A percentile compares a stretch with the other conserved stretches of the same genome.
phyloP scores from a whole-genome alignment of 495 filamentous ascomycete species.

The Xylaria flabelliformis region DNA sequence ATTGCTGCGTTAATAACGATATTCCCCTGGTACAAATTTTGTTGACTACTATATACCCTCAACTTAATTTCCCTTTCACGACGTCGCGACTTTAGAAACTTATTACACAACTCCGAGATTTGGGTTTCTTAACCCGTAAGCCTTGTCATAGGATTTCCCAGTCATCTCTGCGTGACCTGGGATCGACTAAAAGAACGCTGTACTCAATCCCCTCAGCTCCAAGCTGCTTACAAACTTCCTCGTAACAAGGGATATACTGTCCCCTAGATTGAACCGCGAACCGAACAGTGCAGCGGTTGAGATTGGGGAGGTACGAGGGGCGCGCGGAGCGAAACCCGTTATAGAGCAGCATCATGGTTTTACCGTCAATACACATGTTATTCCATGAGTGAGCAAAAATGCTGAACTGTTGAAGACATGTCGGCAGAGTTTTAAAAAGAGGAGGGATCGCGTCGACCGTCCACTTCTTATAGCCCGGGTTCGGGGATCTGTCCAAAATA shows the following conservation, averaged over 20 bases:
- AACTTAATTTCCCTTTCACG: background rate
- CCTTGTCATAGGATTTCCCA: constrained; percentile 1
- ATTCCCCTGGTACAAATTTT: background rate
- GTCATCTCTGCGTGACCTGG: background rate
- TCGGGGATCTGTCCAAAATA: background rate
- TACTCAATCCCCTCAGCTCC: background rate
- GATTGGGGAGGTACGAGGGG: background rate
- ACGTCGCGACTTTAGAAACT: background rate
- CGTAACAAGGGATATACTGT: constrained; percentile 1
- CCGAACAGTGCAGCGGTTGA: background rate
- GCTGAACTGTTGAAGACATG: background rate
- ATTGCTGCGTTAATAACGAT: background rate
- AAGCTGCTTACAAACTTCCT: background rate
- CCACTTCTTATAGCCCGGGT: background rate
- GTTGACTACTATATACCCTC: background rate
- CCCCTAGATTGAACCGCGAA: background rate
- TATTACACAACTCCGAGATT: background rate
- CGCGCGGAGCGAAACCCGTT: background rate
- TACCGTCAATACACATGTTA: background rate
- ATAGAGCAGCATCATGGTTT: background rate
- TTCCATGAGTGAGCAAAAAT: constrained; percentile 7
- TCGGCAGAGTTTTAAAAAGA: background rate
- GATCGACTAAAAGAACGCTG: background rate
- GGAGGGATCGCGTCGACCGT: background rate
- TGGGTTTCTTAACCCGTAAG: background rate